Conservation (phyloP, 768 basidiomycete species). For the Pleurotus giganteus region DNA sequence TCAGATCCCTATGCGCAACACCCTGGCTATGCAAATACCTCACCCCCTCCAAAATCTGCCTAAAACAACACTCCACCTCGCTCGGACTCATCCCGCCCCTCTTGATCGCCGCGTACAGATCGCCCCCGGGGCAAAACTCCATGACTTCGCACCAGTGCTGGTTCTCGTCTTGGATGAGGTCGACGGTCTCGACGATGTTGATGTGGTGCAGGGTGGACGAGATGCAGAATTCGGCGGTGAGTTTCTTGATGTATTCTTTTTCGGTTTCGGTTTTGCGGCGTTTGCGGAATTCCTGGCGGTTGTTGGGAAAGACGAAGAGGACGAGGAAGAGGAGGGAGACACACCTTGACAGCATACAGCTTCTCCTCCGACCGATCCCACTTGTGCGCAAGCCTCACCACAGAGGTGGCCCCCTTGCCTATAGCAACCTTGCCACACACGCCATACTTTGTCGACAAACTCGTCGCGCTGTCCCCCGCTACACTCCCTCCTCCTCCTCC, state of each 20-base stretch:
- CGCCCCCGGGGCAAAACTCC: constrained; percentile 99
- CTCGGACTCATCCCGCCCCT: constrained; percentile 87
- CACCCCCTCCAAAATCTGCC: constrained; percentile 89
- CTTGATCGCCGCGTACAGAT: constrained; percentile 98
- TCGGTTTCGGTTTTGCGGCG: constrained; percentile 97
- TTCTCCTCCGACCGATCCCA: constrained; percentile 98
- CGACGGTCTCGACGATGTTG: constrained; percentile 98
- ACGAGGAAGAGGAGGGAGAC: constrained; percentile 19
- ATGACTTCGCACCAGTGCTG: constrained; percentile 99
- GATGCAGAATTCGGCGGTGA: constrained; percentile 98
- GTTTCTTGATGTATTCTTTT: constrained; percentile 99
- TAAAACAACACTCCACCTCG: constrained; percentile 97
- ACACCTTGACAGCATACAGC: constrained; percentile 95
- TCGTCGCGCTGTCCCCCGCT: constrained; percentile 42
- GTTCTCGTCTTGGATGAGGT: constrained; percentile 96
- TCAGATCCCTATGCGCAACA: constrained; percentile 97
- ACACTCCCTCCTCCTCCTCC: constrained; percentile 43
- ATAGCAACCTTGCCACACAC: constrained; percentile 96
- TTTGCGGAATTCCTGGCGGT: constrained; percentile 89
- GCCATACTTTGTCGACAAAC: constrained; percentile 86
- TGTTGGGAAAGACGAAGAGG: not conserved
- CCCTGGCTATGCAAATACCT: constrained; percentile 93
- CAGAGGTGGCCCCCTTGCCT: constrained; percentile 97
- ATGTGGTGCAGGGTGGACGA: constrained; percentile 91
- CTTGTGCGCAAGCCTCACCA: constrained; percentile 95